Conservation (phyloP, 805 yeast genomes). For the Kockiozyma suomiensis region DNA sequence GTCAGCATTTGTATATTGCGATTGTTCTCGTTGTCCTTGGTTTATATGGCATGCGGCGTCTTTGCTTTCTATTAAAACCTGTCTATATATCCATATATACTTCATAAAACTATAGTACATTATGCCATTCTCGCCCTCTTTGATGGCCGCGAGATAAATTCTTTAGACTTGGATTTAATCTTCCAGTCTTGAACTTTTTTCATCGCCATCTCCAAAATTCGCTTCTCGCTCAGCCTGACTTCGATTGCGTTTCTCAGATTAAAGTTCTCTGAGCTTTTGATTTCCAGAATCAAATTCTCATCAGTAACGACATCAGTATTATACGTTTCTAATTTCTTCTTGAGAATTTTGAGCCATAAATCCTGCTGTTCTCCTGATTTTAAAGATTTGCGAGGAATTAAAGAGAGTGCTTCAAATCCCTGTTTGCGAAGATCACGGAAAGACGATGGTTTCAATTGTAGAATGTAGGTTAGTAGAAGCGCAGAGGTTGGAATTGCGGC, state of each 20-base stretch:
- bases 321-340: conserved; percentile 17
- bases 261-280: background rate
- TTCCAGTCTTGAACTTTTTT: conserved; percentile 23
- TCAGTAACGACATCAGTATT: conserved; percentile 29
- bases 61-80: no score
- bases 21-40: background rate
- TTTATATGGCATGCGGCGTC: conserved; percentile 7
- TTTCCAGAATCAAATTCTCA: conserved; percentile 27
- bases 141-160: conserved; percentile 10
- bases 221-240: conserved; percentile 31
- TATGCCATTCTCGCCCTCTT: conserved; percentile 9
- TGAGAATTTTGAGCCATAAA: conserved; percentile 22
- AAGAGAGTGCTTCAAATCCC: conserved; percentile 13
- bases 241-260: conserved; percentile 30
- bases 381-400: conserved; percentile 18
- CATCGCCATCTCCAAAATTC: conserved; percentile 19
- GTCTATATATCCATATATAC: no score
- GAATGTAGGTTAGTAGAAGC: conserved; percentile 21
- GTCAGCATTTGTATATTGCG: background rate
- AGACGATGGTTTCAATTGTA: conserved; percentile 22
- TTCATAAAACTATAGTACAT: background rate
- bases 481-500: conserved; percentile 27
- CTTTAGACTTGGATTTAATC: conserved; percentile 9
- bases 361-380: conserved; percentile 30
- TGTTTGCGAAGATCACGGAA: conserved; percentile 21